phyloP scores from a whole-genome alignment of 345 rosid genomes.

The Anastatica hierochuntica region DNA sequence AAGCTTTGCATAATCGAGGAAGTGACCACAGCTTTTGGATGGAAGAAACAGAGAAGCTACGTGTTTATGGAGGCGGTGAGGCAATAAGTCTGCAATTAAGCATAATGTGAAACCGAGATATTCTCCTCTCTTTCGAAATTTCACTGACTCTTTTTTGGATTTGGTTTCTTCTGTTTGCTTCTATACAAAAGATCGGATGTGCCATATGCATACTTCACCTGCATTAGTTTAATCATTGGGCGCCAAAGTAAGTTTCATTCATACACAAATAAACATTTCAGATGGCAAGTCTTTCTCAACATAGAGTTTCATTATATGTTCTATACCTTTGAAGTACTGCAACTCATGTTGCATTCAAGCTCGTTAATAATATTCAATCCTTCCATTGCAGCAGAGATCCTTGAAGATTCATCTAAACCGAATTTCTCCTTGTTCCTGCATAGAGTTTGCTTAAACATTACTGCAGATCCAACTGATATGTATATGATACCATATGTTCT shows the following conservation, averaged over 20 bases:
- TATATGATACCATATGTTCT: slow-evolving; percentile 1
- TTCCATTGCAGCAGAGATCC: slow-evolving; percentile 37
- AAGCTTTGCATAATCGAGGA: no score
- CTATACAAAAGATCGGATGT: slow-evolving; percentile 81
- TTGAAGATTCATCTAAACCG: slow-evolving; percentile 29
- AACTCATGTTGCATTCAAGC: slow-evolving; percentile 64
- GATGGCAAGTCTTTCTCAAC: no score
- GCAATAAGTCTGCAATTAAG: slow-evolving; percentile 15
- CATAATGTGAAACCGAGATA: slow-evolving; percentile 21
- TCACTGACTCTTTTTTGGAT: slow-evolving; percentile 11
- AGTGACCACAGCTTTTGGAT: no score
- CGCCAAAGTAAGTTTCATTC: no score
- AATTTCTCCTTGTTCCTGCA: slow-evolving; percentile 58
- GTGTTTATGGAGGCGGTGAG: no score
- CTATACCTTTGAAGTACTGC: slow-evolving; percentile 87
- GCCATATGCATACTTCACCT: slow-evolving; percentile 76
- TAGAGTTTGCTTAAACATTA: slow-evolving; percentile 16
- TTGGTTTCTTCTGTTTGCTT: slow-evolving; percentile 27
- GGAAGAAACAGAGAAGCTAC: no score
- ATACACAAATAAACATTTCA: no score
- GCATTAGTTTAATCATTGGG: slow-evolving; percentile 1
- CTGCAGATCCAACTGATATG: not conserved
- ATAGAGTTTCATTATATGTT: no score
- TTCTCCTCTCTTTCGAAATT: slow-evolving; percentile 20
- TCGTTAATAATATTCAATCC: slow-evolving; percentile 59